Percentiles rank a stretch among this genome's conserved stretches.
phyloP scores from a whole-genome alignment of 768 basidiomycete species.

The Auriscalpium vulgare region DNA sequence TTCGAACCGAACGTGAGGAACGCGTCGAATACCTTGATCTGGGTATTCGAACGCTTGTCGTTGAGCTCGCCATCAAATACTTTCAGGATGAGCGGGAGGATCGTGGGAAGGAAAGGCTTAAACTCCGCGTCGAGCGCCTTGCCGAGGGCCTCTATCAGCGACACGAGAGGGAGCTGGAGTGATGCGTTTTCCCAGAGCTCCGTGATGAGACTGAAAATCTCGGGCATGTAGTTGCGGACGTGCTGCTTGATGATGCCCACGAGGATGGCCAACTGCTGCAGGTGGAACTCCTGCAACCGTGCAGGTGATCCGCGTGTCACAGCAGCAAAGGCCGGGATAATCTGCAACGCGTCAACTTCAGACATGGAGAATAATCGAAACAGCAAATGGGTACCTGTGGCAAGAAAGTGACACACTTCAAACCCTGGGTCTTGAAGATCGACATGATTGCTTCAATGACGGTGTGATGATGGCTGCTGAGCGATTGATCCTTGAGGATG shows the following conservation, averaged over 20 bases:
- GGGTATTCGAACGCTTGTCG: slow-evolving; percentile 69
- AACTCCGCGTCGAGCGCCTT: slow-evolving; percentile 95
- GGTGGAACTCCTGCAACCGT: slow-evolving; percentile 83
- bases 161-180: slow-evolving; percentile 86
- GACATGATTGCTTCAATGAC: slow-evolving; percentile 98
- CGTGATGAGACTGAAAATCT: slow-evolving; percentile 76
- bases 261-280: slow-evolving; percentile 92
- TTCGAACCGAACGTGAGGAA: slow-evolving; percentile 93
- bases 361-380: neutral
- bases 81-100: slow-evolving; percentile 83
- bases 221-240: slow-evolving; percentile 83
- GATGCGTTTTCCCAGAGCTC: slow-evolving; percentile 85
- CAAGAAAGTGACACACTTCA: slow-evolving; percentile 92
- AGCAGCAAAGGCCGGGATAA: slow-evolving; percentile 89
- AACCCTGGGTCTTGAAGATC: slow-evolving; percentile 95
- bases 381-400: slow-evolving; percentile 57
- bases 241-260: slow-evolving; percentile 97
- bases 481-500: slow-evolving; percentile 82
- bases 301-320: slow-evolving; percentile 80
- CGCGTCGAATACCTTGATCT: slow-evolving; percentile 90
- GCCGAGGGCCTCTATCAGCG: slow-evolving; percentile 86
- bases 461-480: slow-evolving; percentile 81
- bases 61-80: slow-evolving; percentile 85
- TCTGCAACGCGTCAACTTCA: slow-evolving; percentile 33
- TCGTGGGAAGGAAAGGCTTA: slow-evolving; percentile 87